Evolutionary conservation across 805 yeast species (phyloP).

Genomic region (Starmerella geochares): DNA sequence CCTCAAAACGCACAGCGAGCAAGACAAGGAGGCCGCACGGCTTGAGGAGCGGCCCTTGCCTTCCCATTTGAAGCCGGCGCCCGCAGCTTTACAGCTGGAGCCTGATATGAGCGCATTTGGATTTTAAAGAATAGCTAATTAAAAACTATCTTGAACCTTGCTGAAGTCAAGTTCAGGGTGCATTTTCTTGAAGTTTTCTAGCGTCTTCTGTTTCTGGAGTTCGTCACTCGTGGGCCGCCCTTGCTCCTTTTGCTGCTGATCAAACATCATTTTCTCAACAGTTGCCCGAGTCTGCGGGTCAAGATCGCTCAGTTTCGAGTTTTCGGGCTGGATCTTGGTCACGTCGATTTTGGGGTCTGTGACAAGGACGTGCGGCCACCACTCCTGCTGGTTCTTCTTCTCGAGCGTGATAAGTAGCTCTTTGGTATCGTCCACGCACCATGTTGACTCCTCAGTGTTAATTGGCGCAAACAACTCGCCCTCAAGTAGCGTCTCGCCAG

Average conservation of each 20-base stretch:
- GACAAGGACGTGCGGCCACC: slow-evolving; percentile 41
- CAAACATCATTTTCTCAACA: slow-evolving; percentile 43
- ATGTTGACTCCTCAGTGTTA: slow-evolving; percentile 33
- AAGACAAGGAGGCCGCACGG: slow-evolving; percentile 25
- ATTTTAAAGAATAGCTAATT: slow-evolving; percentile 35
- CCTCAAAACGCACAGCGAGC: neutral
- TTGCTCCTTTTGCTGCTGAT: slow-evolving; percentile 36
- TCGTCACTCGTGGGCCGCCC: slow-evolving; percentile 36
- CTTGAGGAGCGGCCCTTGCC: slow-evolving; percentile 38
- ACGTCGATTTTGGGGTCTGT: slow-evolving; percentile 38
- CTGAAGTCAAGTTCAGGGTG: slow-evolving; percentile 40
- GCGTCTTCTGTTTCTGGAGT: slow-evolving; percentile 29
- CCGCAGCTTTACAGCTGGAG: slow-evolving; percentile 49
- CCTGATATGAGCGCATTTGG: slow-evolving; percentile 70
- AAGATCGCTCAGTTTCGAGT: slow-evolving; percentile 34
- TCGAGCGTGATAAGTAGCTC: slow-evolving; percentile 34
- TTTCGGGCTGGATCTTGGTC: slow-evolving; percentile 36
- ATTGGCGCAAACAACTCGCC: slow-evolving; percentile 34
- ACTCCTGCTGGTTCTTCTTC: slow-evolving; percentile 33
- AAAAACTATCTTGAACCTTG: slow-evolving; percentile 25
- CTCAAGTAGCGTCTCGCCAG: slow-evolving; percentile 23
- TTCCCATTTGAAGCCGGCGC: slow-evolving; percentile 34
- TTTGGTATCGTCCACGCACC: slow-evolving; percentile 36
- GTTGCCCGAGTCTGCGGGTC: slow-evolving; percentile 37
- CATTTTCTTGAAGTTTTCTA: slow-evolving; percentile 35